Evolutionary conservation across 75 land plant species (phyloP).

Genomic region (Selaginella moellendorffii): DNA sequence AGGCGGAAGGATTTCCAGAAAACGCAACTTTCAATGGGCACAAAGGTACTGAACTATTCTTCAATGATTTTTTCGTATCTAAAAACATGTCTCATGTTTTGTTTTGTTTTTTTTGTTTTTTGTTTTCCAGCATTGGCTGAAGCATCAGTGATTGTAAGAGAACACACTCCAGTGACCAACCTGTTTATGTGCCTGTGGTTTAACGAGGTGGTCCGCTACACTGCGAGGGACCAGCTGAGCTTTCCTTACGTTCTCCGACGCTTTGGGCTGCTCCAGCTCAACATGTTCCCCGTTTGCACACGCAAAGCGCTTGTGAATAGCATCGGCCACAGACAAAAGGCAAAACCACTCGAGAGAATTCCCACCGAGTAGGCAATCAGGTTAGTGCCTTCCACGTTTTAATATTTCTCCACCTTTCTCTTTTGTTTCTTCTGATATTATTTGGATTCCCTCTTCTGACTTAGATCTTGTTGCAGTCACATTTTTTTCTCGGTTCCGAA

Average conservation of each 20-base stretch:
- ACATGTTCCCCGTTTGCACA: slow-evolving; percentile 96
- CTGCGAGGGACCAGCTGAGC: slow-evolving; percentile 94
- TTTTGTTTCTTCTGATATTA: too few relatives aligned
- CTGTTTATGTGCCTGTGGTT: slow-evolving; percentile 97
- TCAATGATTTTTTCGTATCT: not conserved
- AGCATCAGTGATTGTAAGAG: slow-evolving; percentile 90
- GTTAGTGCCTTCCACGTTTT: too few relatives aligned
- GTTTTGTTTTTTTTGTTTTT: not conserved
- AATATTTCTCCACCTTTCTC: too few relatives aligned
- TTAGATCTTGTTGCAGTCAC: too few relatives aligned
- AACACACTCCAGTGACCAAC: slow-evolving; percentile 65
- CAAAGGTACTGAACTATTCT: slow-evolving; percentile 42
- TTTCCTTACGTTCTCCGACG: slow-evolving; percentile 78
- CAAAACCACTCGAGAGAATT: slow-evolving; percentile 51
- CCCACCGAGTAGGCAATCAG: too few relatives aligned
- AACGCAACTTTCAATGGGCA: slow-evolving; percentile 69
- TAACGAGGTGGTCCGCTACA: slow-evolving; percentile 91
- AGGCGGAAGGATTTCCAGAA: slow-evolving; percentile 66
- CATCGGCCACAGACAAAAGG: slow-evolving; percentile 84
- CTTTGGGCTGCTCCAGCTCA: slow-evolving; percentile 36
- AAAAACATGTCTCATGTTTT: not conserved
- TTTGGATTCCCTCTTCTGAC: too few relatives aligned
- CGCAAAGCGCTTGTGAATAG: slow-evolving; percentile 90
- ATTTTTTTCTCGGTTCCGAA: too few relatives aligned
- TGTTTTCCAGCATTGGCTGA: slow-evolving; percentile 73